Percentiles rank a stretch among this genome's conserved stretches.
These are phyloP conservation scores for Atkinsonella hypoxylon DNA, from an alignment of 2,329 filamentous ascomycete species.

Conservation along the genomic window DNA sequence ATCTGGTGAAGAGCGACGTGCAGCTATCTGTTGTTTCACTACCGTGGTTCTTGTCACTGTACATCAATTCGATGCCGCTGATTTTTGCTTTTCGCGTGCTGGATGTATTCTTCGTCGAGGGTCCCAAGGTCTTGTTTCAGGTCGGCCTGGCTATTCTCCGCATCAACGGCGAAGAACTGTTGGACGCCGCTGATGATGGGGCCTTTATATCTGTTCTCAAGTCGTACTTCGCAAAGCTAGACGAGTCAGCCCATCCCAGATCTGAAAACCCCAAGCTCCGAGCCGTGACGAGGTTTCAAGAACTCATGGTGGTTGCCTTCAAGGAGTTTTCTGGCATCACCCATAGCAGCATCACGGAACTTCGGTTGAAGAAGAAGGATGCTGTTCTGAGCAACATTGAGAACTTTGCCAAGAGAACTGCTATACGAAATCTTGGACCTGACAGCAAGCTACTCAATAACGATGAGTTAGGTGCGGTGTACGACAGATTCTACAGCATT, in stretches of 20 bases:
- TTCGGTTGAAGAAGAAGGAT: constrained; percentile 86
- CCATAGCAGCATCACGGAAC: constrained; percentile 79
- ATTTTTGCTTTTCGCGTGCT: constrained; percentile 94
- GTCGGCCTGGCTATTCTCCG: constrained; percentile 91
- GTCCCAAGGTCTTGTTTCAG: constrained; percentile 94
- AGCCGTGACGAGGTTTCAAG: constrained; percentile 90
- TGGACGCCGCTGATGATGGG: constrained; percentile 88
- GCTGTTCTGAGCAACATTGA: constrained; percentile 92
- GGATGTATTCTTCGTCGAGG: constrained; percentile 97
- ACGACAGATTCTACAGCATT: constrained; percentile 87
- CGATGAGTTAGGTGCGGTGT: constrained; percentile 79
- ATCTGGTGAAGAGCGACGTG: constrained; percentile 92
- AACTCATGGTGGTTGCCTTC: constrained; percentile 97
- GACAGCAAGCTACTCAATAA: constrained; percentile 84
- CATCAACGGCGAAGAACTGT: constrained; percentile 90
- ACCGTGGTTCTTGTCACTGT: constrained; percentile 94
- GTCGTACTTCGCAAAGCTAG: constrained; percentile 81
- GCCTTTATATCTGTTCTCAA: constrained; percentile 96
- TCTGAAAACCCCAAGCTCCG: constrained; percentile 91
- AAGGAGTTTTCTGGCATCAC: constrained; percentile 96
- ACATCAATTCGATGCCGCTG: constrained; percentile 98
- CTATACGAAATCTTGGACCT: constrained; percentile 86
- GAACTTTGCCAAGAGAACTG: constrained; percentile 92
- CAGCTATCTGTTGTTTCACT: constrained; percentile 95
- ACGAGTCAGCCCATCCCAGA: constrained; percentile 90